Base-by-base conservation (phyloP, 164 flowering plant species). In the Piper betle region DNA sequence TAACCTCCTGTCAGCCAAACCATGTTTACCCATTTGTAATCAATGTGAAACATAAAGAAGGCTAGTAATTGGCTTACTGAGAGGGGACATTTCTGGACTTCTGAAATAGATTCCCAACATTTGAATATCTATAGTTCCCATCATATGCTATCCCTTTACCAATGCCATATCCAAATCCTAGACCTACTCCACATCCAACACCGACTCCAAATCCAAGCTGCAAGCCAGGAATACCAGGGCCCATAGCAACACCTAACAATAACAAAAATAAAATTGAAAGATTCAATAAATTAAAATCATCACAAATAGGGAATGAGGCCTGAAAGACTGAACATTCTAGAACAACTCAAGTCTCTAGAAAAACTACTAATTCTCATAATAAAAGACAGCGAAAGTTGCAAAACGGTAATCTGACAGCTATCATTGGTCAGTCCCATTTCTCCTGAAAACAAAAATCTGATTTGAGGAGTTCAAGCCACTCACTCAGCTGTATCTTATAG, bases 111-210 rank as follows among this genome's bases (percentile, higher is more conserved):
- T 72, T 81, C 40, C 87, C 91, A 25, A 82, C 78, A 69, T 92
- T 92, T 39, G 93, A 72, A 70, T 89, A 78, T 62, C 68, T 76
- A 6, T 74, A 69, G 37, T 68, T 59, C 46, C 77, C 86, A 69
- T 92, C 98, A 59, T 80, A 75, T 46, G 96, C 96, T 66, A 83
- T 55, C 33, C 98, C 98, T 54, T 67, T 87, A 16, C 98, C 98
- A 2, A 77, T 63, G 5, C 96, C 98, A 78, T 92, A 92, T 58
- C 98, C 96, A 73, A 89, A 89, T 48, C 98, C 98, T 25, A 83
- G 6, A 12, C 98, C 98, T 69, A 89, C 65, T 25, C 98, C 98
- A 77, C 98, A 92, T 54, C 98, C 98, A 62, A 79, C 96, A 53
- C 98, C 98, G 50, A 88, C 8, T 39, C 98, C 98, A 72, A 82